A percentile compares a stretch with the other conserved stretches of the same genome.
Conservation (phyloP, 306 rosid genomes). For the Lotus japonicus region DNA sequence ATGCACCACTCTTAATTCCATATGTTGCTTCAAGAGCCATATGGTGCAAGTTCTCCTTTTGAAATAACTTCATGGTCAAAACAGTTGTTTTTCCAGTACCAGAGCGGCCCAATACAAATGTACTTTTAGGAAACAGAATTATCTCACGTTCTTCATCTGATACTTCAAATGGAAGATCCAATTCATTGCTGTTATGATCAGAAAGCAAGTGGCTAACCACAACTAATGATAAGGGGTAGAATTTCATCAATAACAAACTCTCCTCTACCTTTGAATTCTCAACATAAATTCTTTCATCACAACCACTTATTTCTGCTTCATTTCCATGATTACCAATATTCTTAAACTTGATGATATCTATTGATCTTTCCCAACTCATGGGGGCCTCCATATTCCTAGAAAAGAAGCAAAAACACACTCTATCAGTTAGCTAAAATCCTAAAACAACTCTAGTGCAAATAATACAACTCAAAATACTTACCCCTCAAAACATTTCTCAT, state of each 20-base stretch:
- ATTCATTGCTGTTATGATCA: slow-evolving; percentile 32
- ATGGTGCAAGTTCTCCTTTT: slow-evolving; percentile 41
- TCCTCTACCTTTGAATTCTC: slow-evolving; percentile 75
- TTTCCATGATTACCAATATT: slow-evolving; percentile 12
- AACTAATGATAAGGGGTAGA: slow-evolving; percentile 43
- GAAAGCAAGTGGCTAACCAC: slow-evolving; percentile 53
- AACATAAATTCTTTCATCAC: slow-evolving; percentile 46
- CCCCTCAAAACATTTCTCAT: slow-evolving; percentile 39
- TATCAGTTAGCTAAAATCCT: neutral
- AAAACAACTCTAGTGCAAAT: neutral
- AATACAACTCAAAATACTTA: slow-evolving; percentile 10
- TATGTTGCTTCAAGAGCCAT: slow-evolving; percentile 21
- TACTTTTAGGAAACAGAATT: slow-evolving; percentile 41
- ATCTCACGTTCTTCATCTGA: slow-evolving; percentile 53
- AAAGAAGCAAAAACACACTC: neutral
- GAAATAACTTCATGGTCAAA: slow-evolving; percentile 58
- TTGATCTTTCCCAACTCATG: slow-evolving; percentile 33
- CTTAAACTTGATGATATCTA: slow-evolving; percentile 31
- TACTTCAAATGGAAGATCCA: slow-evolving; percentile 64
- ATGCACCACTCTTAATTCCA: neutral
- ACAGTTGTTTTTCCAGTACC: slow-evolving; percentile 85
- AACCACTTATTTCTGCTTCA: slow-evolving; percentile 13
- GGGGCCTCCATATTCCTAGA: slow-evolving; percentile 47
- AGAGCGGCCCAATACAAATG: slow-evolving; percentile 61
- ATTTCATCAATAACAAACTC: slow-evolving; percentile 67